phyloP scores from a whole-genome alignment of 2,329 filamentous ascomycete species.

The Decorospora gaudefroyi region DNA sequence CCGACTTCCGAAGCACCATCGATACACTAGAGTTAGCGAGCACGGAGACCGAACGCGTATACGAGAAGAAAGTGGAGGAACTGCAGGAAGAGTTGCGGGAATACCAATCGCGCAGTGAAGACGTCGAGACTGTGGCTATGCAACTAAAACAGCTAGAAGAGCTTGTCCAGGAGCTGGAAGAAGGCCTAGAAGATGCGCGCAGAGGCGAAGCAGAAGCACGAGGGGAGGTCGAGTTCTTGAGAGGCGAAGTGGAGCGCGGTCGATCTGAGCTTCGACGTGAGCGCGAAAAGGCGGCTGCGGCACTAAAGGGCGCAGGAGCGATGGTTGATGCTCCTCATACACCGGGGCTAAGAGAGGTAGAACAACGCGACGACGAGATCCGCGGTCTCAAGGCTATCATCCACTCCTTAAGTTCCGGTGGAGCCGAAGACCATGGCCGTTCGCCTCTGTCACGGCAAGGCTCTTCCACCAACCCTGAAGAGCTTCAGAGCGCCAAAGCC shows the following conservation, averaged over 20 bases:
- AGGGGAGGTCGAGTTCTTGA: constrained; percentile 91
- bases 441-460: constrained; percentile 40
- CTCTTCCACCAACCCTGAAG: constrained; percentile 47
- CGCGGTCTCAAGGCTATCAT: constrained; percentile 97
- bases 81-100: constrained; percentile 82
- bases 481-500: constrained; percentile 62
- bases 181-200: constrained; percentile 91
- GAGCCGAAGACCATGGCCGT: constrained; percentile 50
- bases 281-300: constrained; percentile 75
- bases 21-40: constrained; percentile 95
- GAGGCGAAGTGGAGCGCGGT: constrained; percentile 91
- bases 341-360: constrained; percentile 70
- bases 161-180: constrained; percentile 93
- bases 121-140: constrained; percentile 86
- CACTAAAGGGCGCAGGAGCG: constrained; percentile 59
- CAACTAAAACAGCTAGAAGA: constrained; percentile 96
- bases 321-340: constrained; percentile 50
- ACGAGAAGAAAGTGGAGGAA: constrained; percentile 89
- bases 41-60: constrained; percentile 92
- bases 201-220: constrained; percentile 93
- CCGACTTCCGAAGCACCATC: constrained; percentile 95
- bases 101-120: constrained; percentile 78
- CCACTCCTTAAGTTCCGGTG: constrained; percentile 83
- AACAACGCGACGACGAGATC: constrained; percentile 97
- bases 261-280: constrained; percentile 86